A percentile compares a stretch with the other conserved stretches of the same genome.
Conservation (phyloP, 106 monocot genomes). For the Narthecium ossifragum region DNA sequence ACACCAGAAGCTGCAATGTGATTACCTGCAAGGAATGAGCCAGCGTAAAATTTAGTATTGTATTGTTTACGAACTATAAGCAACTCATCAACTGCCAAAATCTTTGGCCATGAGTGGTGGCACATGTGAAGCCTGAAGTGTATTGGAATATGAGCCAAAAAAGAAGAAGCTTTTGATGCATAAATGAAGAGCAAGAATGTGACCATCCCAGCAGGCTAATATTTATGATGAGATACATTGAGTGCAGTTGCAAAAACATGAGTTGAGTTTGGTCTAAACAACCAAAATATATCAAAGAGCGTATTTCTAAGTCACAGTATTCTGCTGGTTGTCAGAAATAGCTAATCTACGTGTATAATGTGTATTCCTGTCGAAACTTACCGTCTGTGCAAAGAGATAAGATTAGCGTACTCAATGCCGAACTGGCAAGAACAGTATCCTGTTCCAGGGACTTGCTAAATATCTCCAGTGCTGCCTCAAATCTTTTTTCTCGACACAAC, state of each 20-base stretch:
- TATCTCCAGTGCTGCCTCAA: slow-evolving; percentile 38
- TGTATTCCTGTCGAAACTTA: no score
- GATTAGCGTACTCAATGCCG: slow-evolving; percentile 34
- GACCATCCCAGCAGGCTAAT: not conserved
- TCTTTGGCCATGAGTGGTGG: no score
- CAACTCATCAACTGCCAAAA: not conserved
- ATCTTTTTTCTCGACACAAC: slow-evolving; percentile 43
- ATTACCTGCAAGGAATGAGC: slow-evolving; percentile 31
- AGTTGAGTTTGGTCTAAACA: not conserved
- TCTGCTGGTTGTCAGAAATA: no score
- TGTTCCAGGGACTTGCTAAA: slow-evolving; percentile 42
- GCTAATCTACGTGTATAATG: no score
- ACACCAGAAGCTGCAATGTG: slow-evolving; percentile 33
- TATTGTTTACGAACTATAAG: not conserved
- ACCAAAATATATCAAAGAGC: not conserved
- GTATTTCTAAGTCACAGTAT: not conserved
- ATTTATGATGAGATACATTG: not conserved
- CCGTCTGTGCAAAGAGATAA: slow-evolving; percentile 61
- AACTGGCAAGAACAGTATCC: slow-evolving; percentile 40
- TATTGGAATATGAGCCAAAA: no score
- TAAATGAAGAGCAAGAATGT: not conserved
- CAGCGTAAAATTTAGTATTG: not conserved
- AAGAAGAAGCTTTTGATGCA: no score
- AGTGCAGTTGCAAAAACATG: not conserved
- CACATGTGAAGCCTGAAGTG: no score